These are phyloP conservation scores for Trichomonas tenax DNA, from an alignment of 208 protist species.

Conservation along the genomic window DNA sequence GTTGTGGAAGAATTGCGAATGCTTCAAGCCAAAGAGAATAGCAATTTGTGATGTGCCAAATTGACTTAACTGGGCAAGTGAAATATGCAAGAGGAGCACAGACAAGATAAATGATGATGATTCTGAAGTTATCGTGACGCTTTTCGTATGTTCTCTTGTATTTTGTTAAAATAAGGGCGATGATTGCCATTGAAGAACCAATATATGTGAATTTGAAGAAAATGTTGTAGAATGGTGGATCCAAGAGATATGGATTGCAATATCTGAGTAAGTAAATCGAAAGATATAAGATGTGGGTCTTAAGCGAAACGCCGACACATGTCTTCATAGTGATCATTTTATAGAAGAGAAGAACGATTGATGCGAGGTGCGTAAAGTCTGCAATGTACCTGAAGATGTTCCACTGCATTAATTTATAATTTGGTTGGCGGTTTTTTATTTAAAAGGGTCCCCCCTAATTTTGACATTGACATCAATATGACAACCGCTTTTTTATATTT, in stretches of 20 bases:
- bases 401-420: background rate
- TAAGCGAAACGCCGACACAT: background rate
- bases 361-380: background rate
- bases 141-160: conserved; percentile 1
- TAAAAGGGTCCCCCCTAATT: no score
- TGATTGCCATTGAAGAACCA: background rate
- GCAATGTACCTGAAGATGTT: background rate
- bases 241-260: background rate
- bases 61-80: background rate
- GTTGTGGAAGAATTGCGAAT: conserved; percentile 14
- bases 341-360: background rate
- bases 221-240: background rate
- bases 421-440: no score
- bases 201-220: conserved; percentile 22
- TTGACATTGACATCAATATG: no score
- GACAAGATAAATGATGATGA: background rate
- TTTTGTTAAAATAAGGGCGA: background rate
- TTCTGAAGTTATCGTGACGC: background rate
- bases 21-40: conserved; percentile 1
- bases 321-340: background rate
- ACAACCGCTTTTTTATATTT: no score
- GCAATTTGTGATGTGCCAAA: background rate
- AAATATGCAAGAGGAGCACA: background rate
- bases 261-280: background rate
- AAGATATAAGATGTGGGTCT: background rate